Evolutionary conservation across 1,139 yeast genomes (phyloP), one percentile per base, ranked within the genome.

Genomic region (Pichia terricola): DNA sequence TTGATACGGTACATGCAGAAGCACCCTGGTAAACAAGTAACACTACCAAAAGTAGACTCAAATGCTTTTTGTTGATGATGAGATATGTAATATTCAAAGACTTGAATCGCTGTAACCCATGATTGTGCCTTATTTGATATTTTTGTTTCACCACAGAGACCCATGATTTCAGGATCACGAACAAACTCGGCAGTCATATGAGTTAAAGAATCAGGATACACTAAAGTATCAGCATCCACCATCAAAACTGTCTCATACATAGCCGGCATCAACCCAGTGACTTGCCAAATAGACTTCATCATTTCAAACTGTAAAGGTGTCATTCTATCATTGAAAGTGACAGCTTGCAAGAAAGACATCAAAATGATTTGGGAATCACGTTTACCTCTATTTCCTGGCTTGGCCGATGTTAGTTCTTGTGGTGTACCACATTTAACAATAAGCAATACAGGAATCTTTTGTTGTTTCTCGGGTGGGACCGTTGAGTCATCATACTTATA

Each of bases 311-410:
- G 97, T 49, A 91, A 75, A 55, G 84, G 87, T 2, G 97, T 85
- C 97, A 91, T 91, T 68, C 97, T 81, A 65, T 91, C 97, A 62
- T 91, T 95, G 64, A 89, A 91, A 64, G 91, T 86, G 27, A 89
- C 79, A 56, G 81, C 83, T 66, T 89, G 96, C 57, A 91, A 71
- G 64, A 89, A 89, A 1, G 91, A 79, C 98, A 91, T 91, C 57
- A 91, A 69, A 50, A 91, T 82, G 50, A 91, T 81, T 64, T 91
- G 98, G 27, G 96, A 87, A 64, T 91, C 98, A 67, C 98, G 85
- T 64, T 91, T 91, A 66, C 98, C 98, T 70, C 98, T 80, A 64
- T 91, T 91, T 57, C 98, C 98, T 10, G 97, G 96, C 59, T 91
- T 91, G n/a, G 94, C 72, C 5, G 81, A 67, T 26, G 67, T 65